Evolutionary conservation across 306 rosid species (phyloP), one percentile per base, ranked within the genome.

Genomic region (Rosa lucieae): DNA sequence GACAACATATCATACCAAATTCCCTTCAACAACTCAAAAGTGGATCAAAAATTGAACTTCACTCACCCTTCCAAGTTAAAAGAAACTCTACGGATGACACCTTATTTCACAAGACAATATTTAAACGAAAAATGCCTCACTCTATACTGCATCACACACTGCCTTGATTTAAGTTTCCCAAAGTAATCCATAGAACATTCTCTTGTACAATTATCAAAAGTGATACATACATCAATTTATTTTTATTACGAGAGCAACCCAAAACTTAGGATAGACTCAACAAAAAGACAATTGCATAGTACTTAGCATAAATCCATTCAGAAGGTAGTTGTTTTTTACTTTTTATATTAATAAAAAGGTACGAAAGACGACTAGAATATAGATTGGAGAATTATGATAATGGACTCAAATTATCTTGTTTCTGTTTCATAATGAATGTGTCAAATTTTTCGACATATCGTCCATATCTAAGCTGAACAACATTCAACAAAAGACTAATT

Each of bases 401-500:
- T 32, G 43, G 29, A 78, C 18, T 70, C 47, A 69, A 68, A 55
- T 26, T 42, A 43, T 56, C 48, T 47, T 63, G 69, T 23, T 13
- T 12, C 9, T 13, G 42, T 63, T 10, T 26, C 8, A 12, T 1
- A 4, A 26, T 56, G 14, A 67, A 23, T 56, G 43, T 69, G 18
- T 56, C 59, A 55, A 52, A 42, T 43, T 69, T 55, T 37, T 46
- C 5, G 21, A 2, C 46, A 6, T 59, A 59, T 43, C 14, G 18
- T 43, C 56, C 43, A 23, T 42, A 4, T 15, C 10, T 5, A 62
- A 75, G 78, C 40, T 11, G 21, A 56, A 20, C 13, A 55, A 53
- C 32, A 35, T 15, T 67, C 69, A 47, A 59, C 49, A 66, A 14
- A 11, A 74, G 73, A 72, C 76, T 62, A 74, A 49, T 48, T 67